phyloP scores from a whole-genome alignment of 441 rosid genomes.

The Hypseocharis bilobata region DNA sequence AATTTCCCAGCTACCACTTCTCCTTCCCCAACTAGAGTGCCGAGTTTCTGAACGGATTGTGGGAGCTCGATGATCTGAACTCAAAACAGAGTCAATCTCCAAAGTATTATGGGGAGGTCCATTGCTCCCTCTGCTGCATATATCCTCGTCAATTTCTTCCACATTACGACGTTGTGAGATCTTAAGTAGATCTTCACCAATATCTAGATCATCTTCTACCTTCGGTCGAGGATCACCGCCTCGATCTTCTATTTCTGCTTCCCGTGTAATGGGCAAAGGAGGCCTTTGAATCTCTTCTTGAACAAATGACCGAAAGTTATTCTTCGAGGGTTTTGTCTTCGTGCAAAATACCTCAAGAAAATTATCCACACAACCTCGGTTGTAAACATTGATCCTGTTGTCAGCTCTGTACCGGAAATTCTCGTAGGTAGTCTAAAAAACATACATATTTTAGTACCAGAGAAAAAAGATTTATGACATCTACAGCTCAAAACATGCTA shows the following conservation, averaged over 20 bases:
- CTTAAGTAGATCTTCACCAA: slow-evolving; percentile 65
- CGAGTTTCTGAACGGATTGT: slow-evolving; percentile 47
- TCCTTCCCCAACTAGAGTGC: slow-evolving; percentile 61
- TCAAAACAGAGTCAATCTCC: slow-evolving; percentile 45
- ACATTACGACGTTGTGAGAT: slow-evolving; percentile 58
- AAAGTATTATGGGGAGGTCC: slow-evolving; percentile 34
- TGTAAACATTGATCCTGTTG: slow-evolving; percentile 53
- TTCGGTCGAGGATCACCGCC: slow-evolving; percentile 56
- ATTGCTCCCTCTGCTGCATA: slow-evolving; percentile 55
- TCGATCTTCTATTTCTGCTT: slow-evolving; percentile 37
- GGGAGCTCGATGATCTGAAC: slow-evolving; percentile 52
- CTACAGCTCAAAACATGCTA: too few species aligned
- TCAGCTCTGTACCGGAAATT: slow-evolving; percentile 82
- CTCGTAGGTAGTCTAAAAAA: slow-evolving; percentile 76
- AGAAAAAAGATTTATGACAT: too few species aligned
- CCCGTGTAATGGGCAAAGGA: slow-evolving; percentile 39
- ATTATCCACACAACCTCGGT: slow-evolving; percentile 52
- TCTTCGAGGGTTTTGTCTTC: slow-evolving; percentile 57
- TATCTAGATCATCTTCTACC: slow-evolving; percentile 76
- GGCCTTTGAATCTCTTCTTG: slow-evolving; percentile 53
- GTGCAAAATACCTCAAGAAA: slow-evolving; percentile 71
- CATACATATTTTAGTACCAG: slow-evolving; percentile 8
- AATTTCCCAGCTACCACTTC: slow-evolving; percentile 64
- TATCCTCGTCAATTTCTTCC: slow-evolving; percentile 54
- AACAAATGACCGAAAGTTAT: slow-evolving; percentile 56